A percentile compares a stretch with the other conserved stretches of the same genome.
These are phyloP conservation scores for Quercus rubra DNA, from an alignment of 306 rosid genomes.

Conservation along the genomic window DNA sequence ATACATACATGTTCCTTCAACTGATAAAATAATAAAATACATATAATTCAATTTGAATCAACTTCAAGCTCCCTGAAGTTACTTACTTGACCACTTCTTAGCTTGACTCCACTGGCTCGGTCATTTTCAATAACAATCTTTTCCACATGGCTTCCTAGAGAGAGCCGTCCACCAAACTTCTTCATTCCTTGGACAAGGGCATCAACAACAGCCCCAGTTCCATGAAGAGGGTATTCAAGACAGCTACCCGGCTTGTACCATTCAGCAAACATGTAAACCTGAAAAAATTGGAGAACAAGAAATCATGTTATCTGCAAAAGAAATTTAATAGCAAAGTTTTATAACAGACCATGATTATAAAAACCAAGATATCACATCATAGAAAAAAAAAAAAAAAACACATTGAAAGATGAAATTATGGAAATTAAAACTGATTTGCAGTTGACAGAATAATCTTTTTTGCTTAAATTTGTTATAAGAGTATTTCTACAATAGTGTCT, in stretches of 20 bases:
- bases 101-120: constrained; percentile 82
- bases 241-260: constrained; percentile 96
- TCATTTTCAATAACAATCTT: constrained; percentile 65
- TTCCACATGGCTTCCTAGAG: constrained; percentile 76
- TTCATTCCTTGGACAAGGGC: constrained; percentile 80
- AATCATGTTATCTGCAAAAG: constrained; percentile 4
- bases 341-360: not conserved
- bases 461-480: not conserved
- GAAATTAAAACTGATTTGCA: not conserved
- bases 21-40: not conserved
- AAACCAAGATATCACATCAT: not conserved
- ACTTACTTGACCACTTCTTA: constrained; percentile 75
- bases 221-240: constrained; percentile 85
- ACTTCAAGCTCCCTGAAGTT: constrained; percentile 5
- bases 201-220: constrained; percentile 72
- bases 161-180: constrained; percentile 81
- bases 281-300: constrained; percentile 14
- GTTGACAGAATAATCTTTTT: not conserved
- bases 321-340: not conserved
- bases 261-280: constrained; percentile 95
- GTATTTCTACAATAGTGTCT: not conserved
- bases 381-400: not conserved
- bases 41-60: not conserved
- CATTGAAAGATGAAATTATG: not conserved
- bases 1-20: constrained; percentile 5